Evolutionary conservation across 2,329 filamentous ascomycete species (phyloP).

Genomic region (Fusarium sp.): DNA sequence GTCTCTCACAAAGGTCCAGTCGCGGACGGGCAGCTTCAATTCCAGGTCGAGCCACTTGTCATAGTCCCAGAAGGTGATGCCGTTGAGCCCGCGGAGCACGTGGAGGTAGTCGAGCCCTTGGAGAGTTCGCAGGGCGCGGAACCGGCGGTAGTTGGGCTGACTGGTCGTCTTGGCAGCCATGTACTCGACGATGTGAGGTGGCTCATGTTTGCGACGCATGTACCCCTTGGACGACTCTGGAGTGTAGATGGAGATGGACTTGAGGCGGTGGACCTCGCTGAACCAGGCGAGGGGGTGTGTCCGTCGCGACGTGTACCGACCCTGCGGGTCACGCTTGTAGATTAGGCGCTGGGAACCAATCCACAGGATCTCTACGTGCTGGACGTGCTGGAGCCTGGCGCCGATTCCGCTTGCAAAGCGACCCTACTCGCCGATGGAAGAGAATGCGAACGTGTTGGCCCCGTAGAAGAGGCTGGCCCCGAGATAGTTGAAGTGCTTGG

Average conservation of each 20-base stretch:
- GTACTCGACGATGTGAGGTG: slow-evolving; percentile 31
- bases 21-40: slow-evolving; percentile 38
- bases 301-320: slow-evolving; percentile 53
- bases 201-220: slow-evolving; percentile 56
- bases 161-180: slow-evolving; percentile 46
- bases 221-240: slow-evolving; percentile 50
- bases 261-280: slow-evolving; percentile 52
- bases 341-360: slow-evolving; percentile 52
- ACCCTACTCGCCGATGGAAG: slow-evolving; percentile 64
- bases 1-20: slow-evolving; percentile 47
- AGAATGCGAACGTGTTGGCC: slow-evolving; percentile 63
- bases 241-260: slow-evolving; percentile 55
- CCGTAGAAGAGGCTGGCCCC: slow-evolving; percentile 61
- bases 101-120: slow-evolving; percentile 61
- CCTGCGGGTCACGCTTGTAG: slow-evolving; percentile 11
- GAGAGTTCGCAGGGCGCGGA: slow-evolving; percentile 53
- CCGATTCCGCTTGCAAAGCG: slow-evolving; percentile 60
- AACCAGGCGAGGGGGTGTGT: slow-evolving; percentile 53
- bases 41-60: slow-evolving; percentile 36
- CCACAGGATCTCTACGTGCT: slow-evolving; percentile 60
- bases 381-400: slow-evolving; percentile 55
- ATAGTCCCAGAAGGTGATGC: slow-evolving; percentile 58
- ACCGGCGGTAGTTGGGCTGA: slow-evolving; percentile 56
- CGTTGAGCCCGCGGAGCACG: slow-evolving; percentile 57
- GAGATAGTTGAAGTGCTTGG: slow-evolving; percentile 55